Conservation (phyloP, 1,284 basidiomycete species). For the Ustilago sp. region DNA sequence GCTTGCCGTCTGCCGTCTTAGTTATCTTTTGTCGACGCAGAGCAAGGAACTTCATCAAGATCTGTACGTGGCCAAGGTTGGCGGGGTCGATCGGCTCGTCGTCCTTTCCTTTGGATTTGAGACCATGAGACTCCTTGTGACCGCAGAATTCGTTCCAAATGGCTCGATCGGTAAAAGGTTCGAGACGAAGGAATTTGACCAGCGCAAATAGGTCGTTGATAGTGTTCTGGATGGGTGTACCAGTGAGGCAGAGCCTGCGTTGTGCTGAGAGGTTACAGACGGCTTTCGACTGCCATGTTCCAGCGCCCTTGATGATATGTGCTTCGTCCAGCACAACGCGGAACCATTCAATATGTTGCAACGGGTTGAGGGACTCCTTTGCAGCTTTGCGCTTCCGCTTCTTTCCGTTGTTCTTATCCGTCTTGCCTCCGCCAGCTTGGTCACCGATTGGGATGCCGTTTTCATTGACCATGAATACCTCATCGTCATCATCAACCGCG, state of each 20-base stretch:
- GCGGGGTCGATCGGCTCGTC: conserved; percentile 76
- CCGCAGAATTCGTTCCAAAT: conserved; percentile 94
- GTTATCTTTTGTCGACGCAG: conserved; percentile 95
- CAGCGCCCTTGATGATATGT: conserved; percentile 90
- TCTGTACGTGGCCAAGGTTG: conserved; percentile 91
- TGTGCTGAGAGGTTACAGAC: conserved; percentile 94
- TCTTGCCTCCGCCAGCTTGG: conserved; percentile 46
- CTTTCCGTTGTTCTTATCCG: conserved; percentile 65
- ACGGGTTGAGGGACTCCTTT: conserved; percentile 80
- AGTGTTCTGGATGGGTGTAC: conserved; percentile 98
- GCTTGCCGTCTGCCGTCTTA: conserved; percentile 81
- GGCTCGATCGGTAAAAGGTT: conserved; percentile 91
- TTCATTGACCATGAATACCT: conserved; percentile 78
- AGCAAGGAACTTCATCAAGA: conserved; percentile 96
- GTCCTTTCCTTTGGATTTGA: conserved; percentile 41
- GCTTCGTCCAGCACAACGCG: conserved; percentile 97
- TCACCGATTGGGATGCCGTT: conserved; percentile 71
- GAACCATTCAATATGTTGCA: conserved; percentile 98
- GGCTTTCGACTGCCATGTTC: conserved; percentile 91
- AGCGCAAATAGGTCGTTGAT: conserved; percentile 97
- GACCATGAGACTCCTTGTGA: conserved; percentile 79
- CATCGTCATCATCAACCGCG: conserved; percentile 72
- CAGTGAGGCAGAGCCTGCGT: conserved; percentile 91
- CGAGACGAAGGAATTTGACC: conserved; percentile 92
- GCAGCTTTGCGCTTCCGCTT: conserved; percentile 71